Conservation (phyloP, 805 yeast genomes). For the Saturnispora silvae region DNA sequence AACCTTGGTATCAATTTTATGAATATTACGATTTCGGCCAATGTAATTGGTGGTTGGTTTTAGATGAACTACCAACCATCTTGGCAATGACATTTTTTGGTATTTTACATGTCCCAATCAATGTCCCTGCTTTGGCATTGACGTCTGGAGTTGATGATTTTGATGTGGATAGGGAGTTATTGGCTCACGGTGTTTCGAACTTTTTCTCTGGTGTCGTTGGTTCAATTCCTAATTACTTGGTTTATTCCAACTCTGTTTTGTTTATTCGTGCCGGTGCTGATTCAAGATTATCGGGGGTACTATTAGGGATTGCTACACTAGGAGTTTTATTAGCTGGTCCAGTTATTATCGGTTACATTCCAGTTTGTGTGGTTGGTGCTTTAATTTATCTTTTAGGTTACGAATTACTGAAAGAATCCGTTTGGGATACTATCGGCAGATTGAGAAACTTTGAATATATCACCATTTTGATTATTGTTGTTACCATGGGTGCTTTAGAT, state of each 20-base stretch:
- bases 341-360: constrained; percentile 83
- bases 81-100: constrained; percentile 93
- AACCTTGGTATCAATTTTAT: constrained; percentile 91
- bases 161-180: constrained; percentile 85
- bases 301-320: constrained; percentile 74
- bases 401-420: constrained; percentile 77
- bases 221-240: constrained; percentile 87
- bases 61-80: constrained; percentile 80
- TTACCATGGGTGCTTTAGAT: constrained; percentile 92
- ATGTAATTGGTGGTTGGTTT: constrained; percentile 67
- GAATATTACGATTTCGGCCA: constrained; percentile 52
- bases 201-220: constrained; percentile 75
- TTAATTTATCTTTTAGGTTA: constrained; percentile 84
- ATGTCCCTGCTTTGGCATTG: constrained; percentile 94
- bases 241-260: constrained; percentile 84
- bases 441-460: constrained; percentile 68
- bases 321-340: constrained; percentile 84
- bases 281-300: constrained; percentile 76
- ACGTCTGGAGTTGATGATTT: constrained; percentile 76
- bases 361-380: constrained; percentile 92
- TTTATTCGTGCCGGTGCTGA: constrained; percentile 95
- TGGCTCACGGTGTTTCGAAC: constrained; percentile 92
- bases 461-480: constrained; percentile 78
- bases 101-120: constrained; percentile 90
- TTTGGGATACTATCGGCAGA: constrained; percentile 75